Evolutionary conservation across 805 yeast species (phyloP).

Genomic region (Candida rishiriensis): DNA sequence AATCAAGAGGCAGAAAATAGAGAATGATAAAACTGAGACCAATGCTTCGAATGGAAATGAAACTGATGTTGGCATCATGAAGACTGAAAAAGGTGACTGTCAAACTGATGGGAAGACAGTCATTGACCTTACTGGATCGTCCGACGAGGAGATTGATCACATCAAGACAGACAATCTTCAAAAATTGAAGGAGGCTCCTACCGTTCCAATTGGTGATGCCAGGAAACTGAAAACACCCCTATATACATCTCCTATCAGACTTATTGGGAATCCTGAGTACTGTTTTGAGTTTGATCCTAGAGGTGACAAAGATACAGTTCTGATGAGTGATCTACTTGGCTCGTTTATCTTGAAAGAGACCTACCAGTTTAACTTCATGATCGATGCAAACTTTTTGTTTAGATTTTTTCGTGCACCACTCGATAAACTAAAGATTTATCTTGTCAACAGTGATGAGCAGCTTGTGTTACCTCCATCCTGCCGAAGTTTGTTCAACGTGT

Average conservation of each 20-base stretch:
- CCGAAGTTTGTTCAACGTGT: slow-evolving; percentile 14
- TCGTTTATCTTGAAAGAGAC: slow-evolving; percentile 19
- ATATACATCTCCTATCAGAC: slow-evolving; percentile 23
- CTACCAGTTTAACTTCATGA: slow-evolving; percentile 31
- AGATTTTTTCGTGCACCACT: slow-evolving; percentile 20
- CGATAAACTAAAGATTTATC: slow-evolving; percentile 14
- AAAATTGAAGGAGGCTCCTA: too few relatives aligned
- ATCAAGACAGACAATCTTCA: not conserved
- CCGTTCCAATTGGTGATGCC: too few relatives aligned
- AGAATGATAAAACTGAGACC: not conserved
- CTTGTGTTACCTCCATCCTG: slow-evolving; percentile 31
- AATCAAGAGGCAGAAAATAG: slow-evolving; percentile 3
- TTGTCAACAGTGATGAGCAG: slow-evolving; percentile 32
- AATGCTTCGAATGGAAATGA: too few relatives aligned
- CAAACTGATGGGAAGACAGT: too few relatives aligned
- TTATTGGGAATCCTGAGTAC: slow-evolving; percentile 21
- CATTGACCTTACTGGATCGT: too few relatives aligned
- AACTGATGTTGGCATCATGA: too few relatives aligned
- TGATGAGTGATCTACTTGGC: slow-evolving; percentile 24
- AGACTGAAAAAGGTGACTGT: too few relatives aligned
- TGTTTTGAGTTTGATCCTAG: slow-evolving; percentile 15
- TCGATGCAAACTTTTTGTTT: slow-evolving; percentile 25
- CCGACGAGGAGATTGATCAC: too few relatives aligned
- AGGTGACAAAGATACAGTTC: slow-evolving; percentile 26
- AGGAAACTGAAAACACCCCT: not conserved